Base-by-base conservation (phyloP, 2,329 filamentous ascomycete genomes). In the Cercospora zeae-maydis region DNA sequence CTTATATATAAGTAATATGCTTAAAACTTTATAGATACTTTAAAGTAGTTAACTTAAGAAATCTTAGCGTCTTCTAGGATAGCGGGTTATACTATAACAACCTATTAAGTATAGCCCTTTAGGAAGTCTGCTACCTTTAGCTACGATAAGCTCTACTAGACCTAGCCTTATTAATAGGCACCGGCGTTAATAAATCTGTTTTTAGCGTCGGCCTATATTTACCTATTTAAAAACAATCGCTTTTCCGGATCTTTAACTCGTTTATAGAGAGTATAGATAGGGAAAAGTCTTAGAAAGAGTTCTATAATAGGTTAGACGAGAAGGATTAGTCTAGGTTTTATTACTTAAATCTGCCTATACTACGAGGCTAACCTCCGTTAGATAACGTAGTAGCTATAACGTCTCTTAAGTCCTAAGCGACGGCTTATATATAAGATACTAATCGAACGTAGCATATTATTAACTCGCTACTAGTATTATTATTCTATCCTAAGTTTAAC, bases 11-110 rank as follows among this genome's bases (percentile, higher is more conserved):
- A 39, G 14, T 52, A n/a, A 65, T 30, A 42, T 33, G 49, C 37
- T 47, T 39, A 51, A 52, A 21, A 37, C 47, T 9, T 47, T 16
- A 10, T 4, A 67, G 62, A 55, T 71, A 69, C 45, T 74, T 74
- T 60, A 70, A 69, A 57, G 63, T 70, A 9, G 69, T 69, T 33
- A 58, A 66, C 8, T 55, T 74, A 1, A 45, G 63, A 27, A 62
- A 70, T 34, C 59, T 72, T 7, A 67, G 70, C 14, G 72, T 66
- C 0, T 75, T 68, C 54, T 68, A 74, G 62, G 72, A 73, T 59
- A 69, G 73, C 21, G 71, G 70, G 2, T 62, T 75, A 3, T 53
- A 69, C n/a, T 62, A 74, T 42, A 73, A 73, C 51, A 74, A 74
- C 56, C 72, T 70, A 1, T 54, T 69, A 2, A 65, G 65, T 7